Evolutionary conservation across 2,329 filamentous ascomycete species (phyloP), one percentile per base, ranked within the genome.

Genomic region (Paraphaeosphaeria sporulosa): DNA sequence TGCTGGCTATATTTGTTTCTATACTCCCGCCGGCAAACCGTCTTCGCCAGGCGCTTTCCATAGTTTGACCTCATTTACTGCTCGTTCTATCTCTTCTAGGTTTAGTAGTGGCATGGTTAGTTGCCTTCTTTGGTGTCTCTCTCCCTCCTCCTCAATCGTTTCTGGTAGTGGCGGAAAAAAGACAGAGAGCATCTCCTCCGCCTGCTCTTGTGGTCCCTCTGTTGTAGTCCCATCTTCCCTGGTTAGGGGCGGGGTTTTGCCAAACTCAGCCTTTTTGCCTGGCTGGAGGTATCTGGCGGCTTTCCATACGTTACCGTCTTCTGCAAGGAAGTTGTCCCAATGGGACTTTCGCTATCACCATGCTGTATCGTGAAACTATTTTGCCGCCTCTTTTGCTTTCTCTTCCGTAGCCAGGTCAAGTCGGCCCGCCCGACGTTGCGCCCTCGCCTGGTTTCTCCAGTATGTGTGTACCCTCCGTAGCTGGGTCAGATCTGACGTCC

Each of bases 381-480:
- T 27, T 27, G 25, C 25, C 25, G 25, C 25, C 25, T 27, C 25
- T 27, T 27, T 27, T 27, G 25, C 25, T 27, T 27, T 27, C 25
- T 27, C 25, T 27, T 27, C 25, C 25, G 25, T 27, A 10, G 38
- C 38, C 38, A 10, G 38, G 13, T n/a, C 38, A 27, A 27, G 25
- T 27, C 25, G 25, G 25, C 25, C 25, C 25, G 25, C 25, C 25
- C 25, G 25, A 12, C 47, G 47, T 30, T 34, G 32, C 47, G 47
- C 47, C 25, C 47, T 12, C n/a, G 47, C 25, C n/a, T 30, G 25
- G 47, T 50, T 50, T 30, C 47, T 32, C 47, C 47, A 55, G 52
- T 55, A 46, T 30, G 52, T 55, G 52, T 55, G 47, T 19, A 30
- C 19, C 36, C 36, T 34, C 25, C 52, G 21, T 42, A 55, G 52